A percentile compares a stretch with the other conserved stretches of the same genome.
These are phyloP conservation scores for Fagopyrum esculentum DNA, from an alignment of 148 eudicot species.

Conservation along the genomic window DNA sequence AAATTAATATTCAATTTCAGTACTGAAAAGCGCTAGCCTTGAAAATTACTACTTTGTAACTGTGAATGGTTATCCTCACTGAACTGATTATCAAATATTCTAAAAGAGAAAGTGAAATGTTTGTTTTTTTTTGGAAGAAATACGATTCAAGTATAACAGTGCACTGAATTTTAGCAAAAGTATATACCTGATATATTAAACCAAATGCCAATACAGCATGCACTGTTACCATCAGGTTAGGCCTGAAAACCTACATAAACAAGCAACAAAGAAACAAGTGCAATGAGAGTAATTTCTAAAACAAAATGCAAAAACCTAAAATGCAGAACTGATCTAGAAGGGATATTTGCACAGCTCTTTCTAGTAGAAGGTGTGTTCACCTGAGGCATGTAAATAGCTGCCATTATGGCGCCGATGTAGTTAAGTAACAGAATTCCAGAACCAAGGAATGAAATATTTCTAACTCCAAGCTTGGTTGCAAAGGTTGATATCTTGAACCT, in stretches of 20 bases:
- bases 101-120: neutral
- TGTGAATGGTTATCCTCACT: neutral
- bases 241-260: constrained; percentile 63
- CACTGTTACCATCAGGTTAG: constrained; percentile 81
- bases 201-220: constrained; percentile 61
- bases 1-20: neutral
- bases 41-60: neutral
- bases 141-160: neutral
- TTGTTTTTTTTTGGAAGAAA: neutral
- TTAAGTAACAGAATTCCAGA: constrained; percentile 83
- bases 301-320: neutral
- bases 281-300: neutral
- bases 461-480: constrained; percentile 95
- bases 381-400: constrained; percentile 73
- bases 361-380: constrained; percentile 28
- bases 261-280: neutral
- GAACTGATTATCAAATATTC: neutral
- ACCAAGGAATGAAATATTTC: constrained; percentile 90
- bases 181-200: constrained; percentile 75
- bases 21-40: neutral
- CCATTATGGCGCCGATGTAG: constrained; percentile 67
- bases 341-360: neutral
- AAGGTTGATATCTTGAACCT: constrained; percentile 92
- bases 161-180: neutral
- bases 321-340: neutral